These are phyloP conservation scores for Kuraishia floccosa DNA, from an alignment of 805 yeast species.

Conservation along the genomic window DNA sequence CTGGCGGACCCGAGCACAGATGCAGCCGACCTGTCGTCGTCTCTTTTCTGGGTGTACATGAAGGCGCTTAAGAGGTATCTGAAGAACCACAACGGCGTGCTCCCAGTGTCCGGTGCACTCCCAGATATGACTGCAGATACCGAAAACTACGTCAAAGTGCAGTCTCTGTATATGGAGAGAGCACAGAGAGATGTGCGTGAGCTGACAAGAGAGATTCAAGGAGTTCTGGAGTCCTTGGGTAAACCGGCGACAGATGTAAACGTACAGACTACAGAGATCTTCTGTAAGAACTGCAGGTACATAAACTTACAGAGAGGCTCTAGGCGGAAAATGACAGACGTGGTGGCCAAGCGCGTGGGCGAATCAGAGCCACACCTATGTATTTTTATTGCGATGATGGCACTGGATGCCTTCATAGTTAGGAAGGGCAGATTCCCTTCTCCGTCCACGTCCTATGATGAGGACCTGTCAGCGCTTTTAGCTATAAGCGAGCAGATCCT, in stretches of 20 bases:
- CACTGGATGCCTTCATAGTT: too few relatives aligned
- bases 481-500: too few relatives aligned
- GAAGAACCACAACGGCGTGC: constrained; percentile 16
- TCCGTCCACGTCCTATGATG: too few relatives aligned
- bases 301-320: constrained; percentile 41
- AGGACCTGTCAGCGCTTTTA: too few relatives aligned
- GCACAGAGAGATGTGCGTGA: constrained; percentile 33
- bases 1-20: constrained; percentile 13
- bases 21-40: constrained; percentile 10
- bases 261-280: constrained; percentile 26
- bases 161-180: constrained; percentile 43
- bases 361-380: too few relatives aligned
- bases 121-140: constrained; percentile 90
- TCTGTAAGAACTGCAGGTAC: constrained; percentile 52
- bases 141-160: constrained; percentile 43
- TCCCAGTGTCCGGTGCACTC: constrained; percentile 66
- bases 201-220: constrained; percentile 23
- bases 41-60: constrained; percentile 51
- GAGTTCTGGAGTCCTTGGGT: constrained; percentile 16
- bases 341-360: not conserved
- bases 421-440: too few relatives aligned
- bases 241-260: constrained; percentile 18
- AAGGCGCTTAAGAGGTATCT: constrained; percentile 44
- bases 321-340: constrained; percentile 2
- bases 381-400: too few relatives aligned